Percentiles rank a stretch among this genome's conserved stretches.
phyloP scores from a whole-genome alignment of 352 stramenopile species.

The Blastocystis sp. region DNA sequence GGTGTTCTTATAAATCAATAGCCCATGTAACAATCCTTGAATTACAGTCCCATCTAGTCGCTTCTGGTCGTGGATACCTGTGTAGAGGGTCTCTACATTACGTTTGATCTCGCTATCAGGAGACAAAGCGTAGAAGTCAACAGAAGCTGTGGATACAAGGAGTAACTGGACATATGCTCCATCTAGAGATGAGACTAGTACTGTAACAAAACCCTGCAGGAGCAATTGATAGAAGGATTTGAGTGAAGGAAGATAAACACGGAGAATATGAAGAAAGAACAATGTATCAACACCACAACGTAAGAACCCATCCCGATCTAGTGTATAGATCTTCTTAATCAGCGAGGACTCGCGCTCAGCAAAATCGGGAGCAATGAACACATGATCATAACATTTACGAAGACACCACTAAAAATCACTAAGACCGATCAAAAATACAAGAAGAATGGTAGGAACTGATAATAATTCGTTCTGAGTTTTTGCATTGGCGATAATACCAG shows the following conservation, averaged over 20 bases:
- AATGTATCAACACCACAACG: constrained; percentile 27
- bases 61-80: background rate
- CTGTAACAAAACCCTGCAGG: background rate
- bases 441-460: constrained; percentile 16
- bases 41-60: background rate
- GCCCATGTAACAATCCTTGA: background rate
- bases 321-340: constrained; percentile 10
- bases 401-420: constrained; percentile 4
- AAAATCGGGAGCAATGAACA: constrained; percentile 21
- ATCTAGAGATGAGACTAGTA: background rate
- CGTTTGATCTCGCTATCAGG: constrained; percentile 9
- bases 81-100: constrained; percentile 23
- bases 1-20: background rate
- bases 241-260: background rate
- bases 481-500: background rate
- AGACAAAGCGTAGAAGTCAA: background rate
- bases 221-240: constrained; percentile 7
- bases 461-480: background rate
- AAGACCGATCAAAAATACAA: background rate
- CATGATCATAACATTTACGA: constrained; percentile 51
- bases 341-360: background rate
- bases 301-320: background rate
- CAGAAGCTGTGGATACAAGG: background rate
- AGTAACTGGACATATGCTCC: background rate
- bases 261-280: constrained; percentile 13